These are phyloP conservation scores for Parastagonospora nodorum DNA, from an alignment of 2,329 filamentous ascomycete species.

Conservation along the genomic window DNA sequence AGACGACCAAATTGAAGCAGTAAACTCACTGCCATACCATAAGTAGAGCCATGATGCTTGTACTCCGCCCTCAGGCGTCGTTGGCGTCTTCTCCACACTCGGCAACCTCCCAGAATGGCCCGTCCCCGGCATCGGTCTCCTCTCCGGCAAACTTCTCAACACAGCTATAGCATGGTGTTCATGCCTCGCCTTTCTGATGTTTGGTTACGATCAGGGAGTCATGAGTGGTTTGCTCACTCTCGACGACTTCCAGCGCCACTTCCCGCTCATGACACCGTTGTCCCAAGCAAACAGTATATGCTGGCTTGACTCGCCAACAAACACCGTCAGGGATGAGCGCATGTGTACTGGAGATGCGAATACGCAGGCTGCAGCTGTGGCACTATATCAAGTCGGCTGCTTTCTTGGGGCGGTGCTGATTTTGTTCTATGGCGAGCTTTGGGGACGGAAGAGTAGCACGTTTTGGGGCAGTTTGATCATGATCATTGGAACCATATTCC, in stretches of 20 bases:
- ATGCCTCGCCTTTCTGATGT: constrained; percentile 41
- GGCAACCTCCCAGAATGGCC: constrained; percentile 22
- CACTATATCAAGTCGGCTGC: constrained; percentile 45
- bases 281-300: constrained; percentile 16
- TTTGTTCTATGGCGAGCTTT: constrained; percentile 58
- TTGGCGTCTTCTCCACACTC: constrained; percentile 11
- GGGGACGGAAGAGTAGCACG: constrained; percentile 52
- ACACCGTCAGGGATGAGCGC: constrained; percentile 9
- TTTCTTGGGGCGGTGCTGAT: constrained; percentile 45
- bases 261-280: constrained; percentile 25
- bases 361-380: constrained; percentile 19
- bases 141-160: constrained; percentile 17
- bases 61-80: background rate
- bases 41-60: constrained; percentile 4
- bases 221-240: constrained; percentile 71
- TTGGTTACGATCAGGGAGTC: constrained; percentile 68
- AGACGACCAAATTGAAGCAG: constrained; percentile 2
- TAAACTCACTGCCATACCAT: background rate
- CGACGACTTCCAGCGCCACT: constrained; percentile 56
- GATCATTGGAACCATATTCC: constrained; percentile 62
- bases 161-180: constrained; percentile 20
- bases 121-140: constrained; percentile 15
- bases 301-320: constrained; percentile 17
- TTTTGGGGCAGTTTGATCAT: constrained; percentile 22
- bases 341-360: constrained; percentile 22